Conservation (phyloP, 2,329 filamentous ascomycete genomes). For the Pestalotiopsis sp. region DNA sequence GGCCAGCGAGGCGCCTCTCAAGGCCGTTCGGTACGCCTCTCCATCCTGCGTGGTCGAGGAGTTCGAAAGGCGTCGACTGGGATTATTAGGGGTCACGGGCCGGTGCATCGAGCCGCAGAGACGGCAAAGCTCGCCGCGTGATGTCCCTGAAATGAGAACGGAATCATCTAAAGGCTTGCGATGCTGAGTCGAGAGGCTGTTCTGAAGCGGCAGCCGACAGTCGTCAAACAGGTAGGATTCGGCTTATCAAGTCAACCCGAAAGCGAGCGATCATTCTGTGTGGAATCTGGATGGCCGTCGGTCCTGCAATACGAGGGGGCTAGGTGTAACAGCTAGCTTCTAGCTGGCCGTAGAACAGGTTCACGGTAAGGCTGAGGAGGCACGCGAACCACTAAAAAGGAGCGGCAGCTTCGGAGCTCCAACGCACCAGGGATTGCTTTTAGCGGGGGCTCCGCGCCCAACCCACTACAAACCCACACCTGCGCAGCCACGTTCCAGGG, state of each 20-base stretch:
- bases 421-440: neutral
- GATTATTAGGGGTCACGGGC: conserved; percentile 23
- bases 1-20: conserved; percentile 57
- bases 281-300: neutral
- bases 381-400: neutral
- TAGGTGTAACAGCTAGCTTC: neutral
- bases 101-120: conserved; percentile 27
- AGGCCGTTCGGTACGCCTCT: conserved; percentile 37
- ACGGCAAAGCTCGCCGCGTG: conserved; percentile 17
- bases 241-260: neutral
- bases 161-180: conserved; percentile 6
- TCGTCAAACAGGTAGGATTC: neutral
- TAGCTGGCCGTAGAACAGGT: neutral
- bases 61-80: conserved; percentile 26
- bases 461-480: neutral
- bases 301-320: neutral
- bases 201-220: neutral
- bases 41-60: conserved; percentile 29
- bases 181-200: neutral
- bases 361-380: neutral
- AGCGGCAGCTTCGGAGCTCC: neutral
- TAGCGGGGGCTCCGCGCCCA: neutral
- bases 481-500: neutral
- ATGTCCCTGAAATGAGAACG: neutral
- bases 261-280: neutral